These are phyloP conservation scores for Stagonosporopsis vannaccii DNA, from an alignment of 2,329 filamentous ascomycete genomes.

Conservation along the genomic window DNA sequence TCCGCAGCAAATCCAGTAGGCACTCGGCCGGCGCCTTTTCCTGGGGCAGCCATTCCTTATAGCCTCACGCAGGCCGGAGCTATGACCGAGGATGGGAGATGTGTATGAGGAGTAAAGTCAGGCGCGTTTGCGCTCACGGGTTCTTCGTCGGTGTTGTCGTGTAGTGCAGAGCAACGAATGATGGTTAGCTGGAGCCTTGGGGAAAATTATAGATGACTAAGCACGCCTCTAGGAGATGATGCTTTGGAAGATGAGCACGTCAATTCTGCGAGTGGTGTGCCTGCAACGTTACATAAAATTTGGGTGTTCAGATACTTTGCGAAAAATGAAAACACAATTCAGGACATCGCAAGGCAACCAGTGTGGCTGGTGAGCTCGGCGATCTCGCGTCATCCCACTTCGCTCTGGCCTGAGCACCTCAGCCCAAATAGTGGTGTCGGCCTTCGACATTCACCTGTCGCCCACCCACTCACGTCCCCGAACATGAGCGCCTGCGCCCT, in stretches of 20 bases:
- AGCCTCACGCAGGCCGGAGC: background rate
- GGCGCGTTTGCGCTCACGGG: background rate
- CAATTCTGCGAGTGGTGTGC: background rate
- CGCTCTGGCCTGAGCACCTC: slow-evolving; percentile 11
- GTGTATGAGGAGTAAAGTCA: background rate
- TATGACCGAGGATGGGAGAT: too few species aligned
- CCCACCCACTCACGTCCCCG: slow-evolving; percentile 18
- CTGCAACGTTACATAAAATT: background rate
- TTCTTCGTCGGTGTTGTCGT: background rate
- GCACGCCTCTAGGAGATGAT: slow-evolving; percentile 16
- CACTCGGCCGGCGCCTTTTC: slow-evolving; percentile 50
- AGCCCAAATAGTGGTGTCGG: slow-evolving; percentile 15
- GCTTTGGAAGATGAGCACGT: background rate
- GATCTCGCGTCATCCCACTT: slow-evolving; percentile 17
- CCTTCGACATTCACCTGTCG: slow-evolving; percentile 6
- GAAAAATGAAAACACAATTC: background rate
- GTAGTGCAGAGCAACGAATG: background rate
- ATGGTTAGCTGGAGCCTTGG: slow-evolving; percentile 7
- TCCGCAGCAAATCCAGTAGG: slow-evolving; percentile 86
- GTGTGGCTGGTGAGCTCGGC: slow-evolving; percentile 10
- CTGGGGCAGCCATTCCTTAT: slow-evolving; percentile 28
- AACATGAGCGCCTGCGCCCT: slow-evolving; percentile 25
- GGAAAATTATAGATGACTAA: slow-evolving; percentile 28
- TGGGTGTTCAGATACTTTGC: background rate
- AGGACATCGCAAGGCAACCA: background rate